These are phyloP conservation scores for Pelargonium australe DNA, from an alignment of 441 rosid genomes.

Conservation along the genomic window DNA sequence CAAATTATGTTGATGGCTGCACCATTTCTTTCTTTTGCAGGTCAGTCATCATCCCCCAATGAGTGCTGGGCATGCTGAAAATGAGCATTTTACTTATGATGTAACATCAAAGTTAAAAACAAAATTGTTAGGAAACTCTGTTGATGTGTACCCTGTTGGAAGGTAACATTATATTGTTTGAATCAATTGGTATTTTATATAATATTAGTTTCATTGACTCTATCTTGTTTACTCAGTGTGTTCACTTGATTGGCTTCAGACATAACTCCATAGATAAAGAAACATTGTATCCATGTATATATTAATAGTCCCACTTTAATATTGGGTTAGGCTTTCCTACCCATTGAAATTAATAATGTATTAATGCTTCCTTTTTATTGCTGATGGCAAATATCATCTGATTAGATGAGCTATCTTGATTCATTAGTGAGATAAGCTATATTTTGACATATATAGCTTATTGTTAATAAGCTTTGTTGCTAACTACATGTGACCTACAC, in stretches of 20 bases:
- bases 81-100: conserved; percentile 84
- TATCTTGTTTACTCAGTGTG: neutral
- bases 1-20: too few relatives aligned
- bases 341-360: too few relatives aligned
- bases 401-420: neutral
- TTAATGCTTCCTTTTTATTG: neutral
- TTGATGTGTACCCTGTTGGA: conserved; percentile 93
- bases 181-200: neutral
- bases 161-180: conserved; percentile 39
- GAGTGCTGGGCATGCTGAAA: conserved; percentile 95
- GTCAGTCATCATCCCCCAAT: conserved; percentile 97
- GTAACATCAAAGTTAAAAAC: conserved; percentile 88
- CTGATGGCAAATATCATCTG: neutral
- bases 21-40: conserved; percentile 33
- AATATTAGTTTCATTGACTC: neutral
- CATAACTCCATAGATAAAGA: neutral
- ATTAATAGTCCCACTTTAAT: too few relatives aligned
- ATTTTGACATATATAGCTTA: neutral
- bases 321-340: too few relatives aligned
- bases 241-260: neutral
- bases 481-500: neutral
- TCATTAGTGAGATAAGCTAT: neutral
- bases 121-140: conserved; percentile 80
- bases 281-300: too few relatives aligned
- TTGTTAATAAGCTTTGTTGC: neutral